These are phyloP conservation scores for Gloeopeniophorella convolvens DNA, from an alignment of 768 basidiomycete species.

Conservation along the genomic window DNA sequence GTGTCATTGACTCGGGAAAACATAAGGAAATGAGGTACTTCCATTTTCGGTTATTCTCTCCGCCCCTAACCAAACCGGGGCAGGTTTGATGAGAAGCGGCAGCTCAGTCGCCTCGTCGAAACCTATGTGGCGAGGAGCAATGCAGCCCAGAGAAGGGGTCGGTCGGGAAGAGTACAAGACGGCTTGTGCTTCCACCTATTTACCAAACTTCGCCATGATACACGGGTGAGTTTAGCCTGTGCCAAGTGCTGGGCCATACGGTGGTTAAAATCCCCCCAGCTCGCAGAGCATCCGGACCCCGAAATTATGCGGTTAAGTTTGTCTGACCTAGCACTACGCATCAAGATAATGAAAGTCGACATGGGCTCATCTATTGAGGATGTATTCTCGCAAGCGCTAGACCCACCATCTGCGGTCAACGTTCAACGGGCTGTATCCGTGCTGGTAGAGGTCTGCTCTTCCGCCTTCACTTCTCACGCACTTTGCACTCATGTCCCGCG, in stretches of 20 bases:
- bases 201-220: constrained; percentile 81
- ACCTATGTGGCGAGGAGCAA: constrained; percentile 90
- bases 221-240: constrained; percentile 39
- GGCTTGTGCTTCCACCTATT: constrained; percentile 96
- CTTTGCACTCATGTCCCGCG: constrained; percentile 4
- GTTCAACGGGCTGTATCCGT: constrained; percentile 85
- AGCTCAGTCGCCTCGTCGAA: constrained; percentile 86
- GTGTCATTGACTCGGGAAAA: constrained; percentile 91
- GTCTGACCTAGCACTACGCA: constrained; percentile 84
- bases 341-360: constrained; percentile 90
- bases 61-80: constrained; percentile 2
- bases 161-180: constrained; percentile 84
- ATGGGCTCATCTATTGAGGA: constrained; percentile 84
- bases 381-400: constrained; percentile 78
- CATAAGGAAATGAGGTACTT: constrained; percentile 85
- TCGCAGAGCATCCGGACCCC: constrained; percentile 85
- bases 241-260: not conserved
- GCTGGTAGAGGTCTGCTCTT: constrained; percentile 71
- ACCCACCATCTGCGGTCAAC: constrained; percentile 82
- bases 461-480: not conserved
- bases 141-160: constrained; percentile 81
- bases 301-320: constrained; percentile 94
- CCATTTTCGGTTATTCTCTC: not conserved
- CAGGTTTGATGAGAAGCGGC: constrained; percentile 95
- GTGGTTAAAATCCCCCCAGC: constrained; percentile 37